Conservation (phyloP, 305 asterid genomes). For the Fraxinus dipetala region DNA sequence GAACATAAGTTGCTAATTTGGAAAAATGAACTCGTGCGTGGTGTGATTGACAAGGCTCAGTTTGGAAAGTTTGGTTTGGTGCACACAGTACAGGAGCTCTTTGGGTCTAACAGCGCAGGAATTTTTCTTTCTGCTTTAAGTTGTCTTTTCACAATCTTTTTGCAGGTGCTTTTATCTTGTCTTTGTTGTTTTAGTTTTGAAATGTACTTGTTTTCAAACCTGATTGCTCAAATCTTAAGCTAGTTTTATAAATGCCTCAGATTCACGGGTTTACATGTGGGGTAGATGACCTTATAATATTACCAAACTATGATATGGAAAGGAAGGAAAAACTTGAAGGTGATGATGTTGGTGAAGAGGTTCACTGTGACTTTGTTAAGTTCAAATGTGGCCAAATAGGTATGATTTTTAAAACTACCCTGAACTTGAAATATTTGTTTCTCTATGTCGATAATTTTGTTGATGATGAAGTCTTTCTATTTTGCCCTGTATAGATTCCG, state of each 20-base stretch:
- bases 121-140: constrained; percentile 85
- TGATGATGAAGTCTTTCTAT: neutral
- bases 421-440: constrained; percentile 7
- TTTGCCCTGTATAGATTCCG: neutral
- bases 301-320: constrained; percentile 61
- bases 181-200: constrained; percentile 13
- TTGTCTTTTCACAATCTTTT: constrained; percentile 75
- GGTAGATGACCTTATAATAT: constrained; percentile 85
- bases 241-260: constrained; percentile 39
- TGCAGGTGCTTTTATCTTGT: constrained; percentile 62
- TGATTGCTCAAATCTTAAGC: constrained; percentile 19
- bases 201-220: constrained; percentile 10
- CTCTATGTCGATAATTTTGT: neutral
- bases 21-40: constrained; percentile 93
- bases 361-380: constrained; percentile 85
- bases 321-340: constrained; percentile 92
- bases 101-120: constrained; percentile 88
- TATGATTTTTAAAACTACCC: constrained; percentile 23
- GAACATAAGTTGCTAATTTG: constrained; percentile 74
- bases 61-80: constrained; percentile 96
- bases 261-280: constrained; percentile 96
- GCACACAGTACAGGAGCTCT: constrained; percentile 93
- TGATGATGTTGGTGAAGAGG: constrained; percentile 93
- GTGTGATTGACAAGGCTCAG: constrained; percentile 98
- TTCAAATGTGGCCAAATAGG: constrained; percentile 86